Evolutionary conservation across 257 asterid species (phyloP).

Genomic region (Plectranthus barbatus): DNA sequence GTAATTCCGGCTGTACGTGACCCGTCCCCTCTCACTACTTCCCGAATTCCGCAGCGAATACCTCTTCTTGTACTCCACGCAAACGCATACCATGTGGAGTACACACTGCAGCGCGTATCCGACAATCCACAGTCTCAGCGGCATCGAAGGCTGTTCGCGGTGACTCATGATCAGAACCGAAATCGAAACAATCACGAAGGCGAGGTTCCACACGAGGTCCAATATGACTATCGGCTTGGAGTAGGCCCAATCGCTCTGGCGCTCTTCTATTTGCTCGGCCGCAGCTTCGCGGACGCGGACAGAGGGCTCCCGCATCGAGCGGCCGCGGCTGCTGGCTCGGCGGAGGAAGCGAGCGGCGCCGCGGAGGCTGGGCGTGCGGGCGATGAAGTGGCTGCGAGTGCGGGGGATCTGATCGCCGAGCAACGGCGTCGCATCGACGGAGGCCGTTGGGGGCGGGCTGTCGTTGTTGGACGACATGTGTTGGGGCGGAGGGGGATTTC

Average conservation of each 20-base stretch:
- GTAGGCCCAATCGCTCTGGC: slow-evolving; percentile 66
- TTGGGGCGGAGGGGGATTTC: neutral
- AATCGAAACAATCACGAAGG: slow-evolving; percentile 40
- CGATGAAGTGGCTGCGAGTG: slow-evolving; percentile 31
- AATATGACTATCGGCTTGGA: slow-evolving; percentile 56
- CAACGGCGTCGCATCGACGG: slow-evolving; percentile 36
- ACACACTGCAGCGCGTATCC: slow-evolving; percentile 58
- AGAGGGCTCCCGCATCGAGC: slow-evolving; percentile 62
- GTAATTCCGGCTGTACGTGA: slow-evolving; percentile 27
- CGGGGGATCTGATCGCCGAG: slow-evolving; percentile 32
- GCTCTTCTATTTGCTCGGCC: slow-evolving; percentile 47
- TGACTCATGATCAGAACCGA: slow-evolving; percentile 41
- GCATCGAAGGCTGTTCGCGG: slow-evolving; percentile 41
- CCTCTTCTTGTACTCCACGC: slow-evolving; percentile 44
- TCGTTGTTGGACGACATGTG: slow-evolving; percentile 37
- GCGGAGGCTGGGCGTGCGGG: slow-evolving; percentile 51
- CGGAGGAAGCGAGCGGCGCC: slow-evolving; percentile 58
- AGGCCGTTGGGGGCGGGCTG: slow-evolving; percentile 15
- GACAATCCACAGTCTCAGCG: slow-evolving; percentile 55
- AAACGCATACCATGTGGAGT: slow-evolving; percentile 51
- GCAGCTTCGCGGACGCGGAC: slow-evolving; percentile 61
- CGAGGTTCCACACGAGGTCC: slow-evolving; percentile 58
- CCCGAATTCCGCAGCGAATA: slow-evolving; percentile 22
- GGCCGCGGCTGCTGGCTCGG: slow-evolving; percentile 52
- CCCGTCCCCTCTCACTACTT: slow-evolving; percentile 24